phyloP scores from a whole-genome alignment of 495 filamentous ascomycete species.

The Xylaria venustula region DNA sequence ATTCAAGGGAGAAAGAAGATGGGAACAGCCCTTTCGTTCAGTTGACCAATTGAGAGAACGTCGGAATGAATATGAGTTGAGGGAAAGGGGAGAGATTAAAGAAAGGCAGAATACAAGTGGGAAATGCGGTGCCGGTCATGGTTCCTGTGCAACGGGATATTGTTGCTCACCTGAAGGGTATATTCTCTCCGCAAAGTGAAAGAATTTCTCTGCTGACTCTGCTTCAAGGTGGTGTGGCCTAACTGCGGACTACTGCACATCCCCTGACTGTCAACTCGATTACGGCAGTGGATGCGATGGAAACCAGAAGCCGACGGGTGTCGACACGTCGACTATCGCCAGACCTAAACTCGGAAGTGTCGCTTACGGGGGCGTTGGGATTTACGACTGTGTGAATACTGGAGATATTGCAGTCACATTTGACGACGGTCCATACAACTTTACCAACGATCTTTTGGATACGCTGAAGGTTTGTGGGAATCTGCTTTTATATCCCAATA shows the following conservation, averaged over 20 bases:
- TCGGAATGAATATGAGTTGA: neutral
- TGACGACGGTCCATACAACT: slow-evolving; percentile 74
- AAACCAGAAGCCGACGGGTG: slow-evolving; percentile 60
- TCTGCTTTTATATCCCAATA: neutral
- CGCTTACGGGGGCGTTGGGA: slow-evolving; percentile 59
- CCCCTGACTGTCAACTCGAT: slow-evolving; percentile 68
- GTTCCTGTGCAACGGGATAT: slow-evolving; percentile 52
- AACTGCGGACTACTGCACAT: slow-evolving; percentile 59
- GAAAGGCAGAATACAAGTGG: slow-evolving; percentile 23
- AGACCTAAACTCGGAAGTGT: slow-evolving; percentile 59
- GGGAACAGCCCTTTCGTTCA: slow-evolving; percentile 15
- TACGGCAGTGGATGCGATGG: slow-evolving; percentile 68
- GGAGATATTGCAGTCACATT: slow-evolving; percentile 73
- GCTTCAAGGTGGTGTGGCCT: slow-evolving; percentile 58
- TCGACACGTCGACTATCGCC: slow-evolving; percentile 56
- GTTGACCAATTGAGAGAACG: neutral
- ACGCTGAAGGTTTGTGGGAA: slow-evolving; percentile 47
- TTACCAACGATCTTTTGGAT: slow-evolving; percentile 67
- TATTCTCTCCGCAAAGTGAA: slow-evolving; percentile 1
- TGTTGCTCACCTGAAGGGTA: slow-evolving; percentile 67
- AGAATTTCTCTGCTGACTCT: slow-evolving; percentile 33
- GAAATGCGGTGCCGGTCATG: slow-evolving; percentile 39
- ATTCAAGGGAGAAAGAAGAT: slow-evolving; percentile 28
- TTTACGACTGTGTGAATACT: slow-evolving; percentile 63
- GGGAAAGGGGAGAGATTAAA: slow-evolving; percentile 22